A percentile compares a stretch with the other conserved stretches of the same genome.
phyloP scores from a whole-genome alignment of 2,329 filamentous ascomycete genomes.

The Calonectria pauciramosa region DNA sequence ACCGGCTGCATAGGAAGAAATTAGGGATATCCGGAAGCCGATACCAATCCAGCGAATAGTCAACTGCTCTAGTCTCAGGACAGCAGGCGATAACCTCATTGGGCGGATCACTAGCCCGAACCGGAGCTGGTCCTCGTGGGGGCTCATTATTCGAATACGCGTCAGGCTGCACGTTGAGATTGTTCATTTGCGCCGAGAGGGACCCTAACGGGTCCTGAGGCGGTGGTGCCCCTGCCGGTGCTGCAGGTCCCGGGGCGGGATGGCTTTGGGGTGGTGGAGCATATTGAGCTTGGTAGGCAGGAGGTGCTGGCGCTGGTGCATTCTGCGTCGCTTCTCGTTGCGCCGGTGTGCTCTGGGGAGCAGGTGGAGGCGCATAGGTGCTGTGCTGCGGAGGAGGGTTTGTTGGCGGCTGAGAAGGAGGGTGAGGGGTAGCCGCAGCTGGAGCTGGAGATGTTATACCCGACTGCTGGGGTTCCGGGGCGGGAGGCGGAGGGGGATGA shows the following conservation, averaged over 20 bases:
- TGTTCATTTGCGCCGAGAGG: slow-evolving; percentile 36
- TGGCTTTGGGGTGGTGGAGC: neutral
- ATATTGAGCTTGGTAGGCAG: neutral
- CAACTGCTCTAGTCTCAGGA: slow-evolving; percentile 43
- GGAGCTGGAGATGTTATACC: neutral
- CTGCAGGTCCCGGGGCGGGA: neutral
- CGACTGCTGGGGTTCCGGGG: slow-evolving; percentile 8
- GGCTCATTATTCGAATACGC: neutral
- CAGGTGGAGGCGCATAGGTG: neutral
- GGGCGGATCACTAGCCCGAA: slow-evolving; percentile 40
- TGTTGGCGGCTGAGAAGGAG: neutral
- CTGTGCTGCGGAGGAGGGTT: slow-evolving; percentile 7
- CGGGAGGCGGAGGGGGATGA: neutral
- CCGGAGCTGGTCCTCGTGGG: slow-evolving; percentile 25
- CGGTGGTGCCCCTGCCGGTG: neutral
- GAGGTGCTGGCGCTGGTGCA: neutral
- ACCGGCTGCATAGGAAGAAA: slow-evolving; percentile 57
- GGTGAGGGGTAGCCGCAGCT: neutral
- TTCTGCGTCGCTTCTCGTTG: neutral
- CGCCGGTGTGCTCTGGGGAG: neutral
- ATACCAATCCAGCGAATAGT: slow-evolving; percentile 52
- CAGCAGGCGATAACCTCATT: slow-evolving; percentile 46
- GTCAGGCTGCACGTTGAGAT: slow-evolving; percentile 26
- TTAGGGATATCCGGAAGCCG: slow-evolving; percentile 42
- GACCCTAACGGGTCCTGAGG: slow-evolving; percentile 23